Evolutionary conservation across 140 eudicot genomes (phyloP).

Genomic region (Ambrosia hybrid): DNA sequence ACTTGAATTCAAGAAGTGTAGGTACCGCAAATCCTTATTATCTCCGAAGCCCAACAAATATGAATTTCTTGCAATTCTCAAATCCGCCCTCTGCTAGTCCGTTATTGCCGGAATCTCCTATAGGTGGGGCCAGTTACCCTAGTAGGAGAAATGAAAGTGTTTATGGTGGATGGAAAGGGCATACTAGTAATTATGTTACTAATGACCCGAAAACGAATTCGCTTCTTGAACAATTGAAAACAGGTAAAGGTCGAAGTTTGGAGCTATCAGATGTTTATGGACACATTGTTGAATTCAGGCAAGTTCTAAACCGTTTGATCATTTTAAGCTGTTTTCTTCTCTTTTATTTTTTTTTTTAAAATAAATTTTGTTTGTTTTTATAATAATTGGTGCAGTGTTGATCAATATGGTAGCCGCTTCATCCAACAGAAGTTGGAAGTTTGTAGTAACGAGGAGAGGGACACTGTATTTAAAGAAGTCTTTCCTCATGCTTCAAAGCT

Average conservation of each 20-base stretch:
- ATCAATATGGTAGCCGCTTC: constrained; percentile 86
- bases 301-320: constrained; percentile 21
- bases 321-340: not conserved
- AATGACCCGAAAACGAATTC: constrained; percentile 38
- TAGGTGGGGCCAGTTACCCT: constrained; percentile 28
- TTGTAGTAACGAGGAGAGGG: constrained; percentile 56
- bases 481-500: constrained; percentile 57
- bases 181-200: constrained; percentile 28
- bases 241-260: constrained; percentile 56
- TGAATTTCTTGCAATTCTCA: constrained; percentile 43
- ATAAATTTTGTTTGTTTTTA: not conserved
- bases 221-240: constrained; percentile 69
- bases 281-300: constrained; percentile 67
- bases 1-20: constrained; percentile 38
- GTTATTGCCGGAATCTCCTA: constrained; percentile 45
- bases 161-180: constrained; percentile 51
- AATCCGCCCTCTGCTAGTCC: constrained; percentile 52
- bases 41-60: constrained; percentile 39
- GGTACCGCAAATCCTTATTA: constrained; percentile 28
- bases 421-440: constrained; percentile 69
- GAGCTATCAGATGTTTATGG: constrained; percentile 64
- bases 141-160: constrained; percentile 50
- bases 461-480: constrained; percentile 64
- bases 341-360: constrained; percentile 4
- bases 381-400: constrained; percentile 46